Evolutionary conservation across 1,139 yeast genomes (phyloP), one percentile per base, ranked within the genome.

Genomic region (Geotrichum siamense): DNA sequence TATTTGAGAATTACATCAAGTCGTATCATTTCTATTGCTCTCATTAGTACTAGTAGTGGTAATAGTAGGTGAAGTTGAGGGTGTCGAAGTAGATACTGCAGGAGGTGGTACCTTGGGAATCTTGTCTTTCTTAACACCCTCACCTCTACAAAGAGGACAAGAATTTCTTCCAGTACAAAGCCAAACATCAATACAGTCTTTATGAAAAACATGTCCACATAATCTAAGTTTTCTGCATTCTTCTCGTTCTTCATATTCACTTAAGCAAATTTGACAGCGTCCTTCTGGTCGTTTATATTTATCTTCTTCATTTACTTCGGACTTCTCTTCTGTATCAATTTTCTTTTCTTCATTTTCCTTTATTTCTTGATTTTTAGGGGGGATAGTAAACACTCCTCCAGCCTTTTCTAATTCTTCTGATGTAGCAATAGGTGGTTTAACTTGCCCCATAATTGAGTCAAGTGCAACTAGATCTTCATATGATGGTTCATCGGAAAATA

Each of bases 111-210:
- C 15, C 23, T 35, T n/a, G n/a, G n/a, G n/a, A n/a, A n/a, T 36
- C 5, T 44, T 31, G 23, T 30, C 30, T 44, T 43, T 42, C 32
- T 51, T 48, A 12, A 70, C 71, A 13, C 75, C 77, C 46, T 64
- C 65, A 2, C 68, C 63, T 25, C 81, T 63, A 52, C 82, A 76
- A 39, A 76, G 58, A 3, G 82, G 82, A 55, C 82, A 76, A 12
- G 71, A 69, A 53, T 76, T 76, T 48, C 75, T 69, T 21, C 78
- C 75, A 13, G 69, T 69, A 22, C 68, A 54, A 9, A 76, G 62
- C 82, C 82, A 76, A 48, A 70, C 69, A 52, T 76, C 82, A 41
- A 76, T 69, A 54, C 82, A 76, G 2, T 62, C 69, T 36, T 58
- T 58, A 57, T 77, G 82, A 58, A 74, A 76, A 25, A 61, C 51